These are phyloP conservation scores for Massarina eburnea DNA, from an alignment of 2,329 filamentous ascomycete species.

Conservation along the genomic window DNA sequence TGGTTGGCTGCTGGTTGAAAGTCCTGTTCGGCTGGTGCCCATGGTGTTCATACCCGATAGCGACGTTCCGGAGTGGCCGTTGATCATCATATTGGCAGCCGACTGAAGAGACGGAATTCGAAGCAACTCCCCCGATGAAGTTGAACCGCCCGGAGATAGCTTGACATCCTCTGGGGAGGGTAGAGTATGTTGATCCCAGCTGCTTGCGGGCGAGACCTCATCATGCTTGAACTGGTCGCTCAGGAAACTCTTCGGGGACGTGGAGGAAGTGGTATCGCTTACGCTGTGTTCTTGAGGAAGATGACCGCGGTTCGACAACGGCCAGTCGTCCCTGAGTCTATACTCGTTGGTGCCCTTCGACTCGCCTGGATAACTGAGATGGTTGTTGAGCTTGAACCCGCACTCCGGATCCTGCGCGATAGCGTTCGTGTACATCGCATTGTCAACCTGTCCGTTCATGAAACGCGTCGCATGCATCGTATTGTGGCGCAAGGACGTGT, in stretches of 20 bases:
- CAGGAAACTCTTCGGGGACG: constrained; percentile 24
- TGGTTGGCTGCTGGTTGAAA: too few relatives aligned
- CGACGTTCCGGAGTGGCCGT: neutral
- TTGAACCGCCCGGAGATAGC: neutral
- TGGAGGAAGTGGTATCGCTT: constrained; percentile 8
- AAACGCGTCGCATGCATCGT: too few relatives aligned
- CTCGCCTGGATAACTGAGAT: constrained; percentile 4
- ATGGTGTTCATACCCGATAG: neutral
- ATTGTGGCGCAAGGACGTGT: too few relatives aligned
- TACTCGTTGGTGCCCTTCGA: constrained; percentile 2
- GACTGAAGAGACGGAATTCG: neutral
- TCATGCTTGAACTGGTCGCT: constrained; percentile 14
- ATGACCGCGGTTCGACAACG: neutral
- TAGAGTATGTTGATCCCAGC: constrained; percentile 5
- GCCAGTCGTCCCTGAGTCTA: constrained; percentile 2
- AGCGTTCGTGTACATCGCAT: too few relatives aligned
- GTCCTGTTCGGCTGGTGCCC: neutral
- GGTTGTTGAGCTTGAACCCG: constrained; percentile 1
- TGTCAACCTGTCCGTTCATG: too few relatives aligned
- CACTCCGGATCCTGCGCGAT: too few relatives aligned
- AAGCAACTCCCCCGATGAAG: neutral
- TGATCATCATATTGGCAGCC: neutral
- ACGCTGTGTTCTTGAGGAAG: constrained; percentile 3
- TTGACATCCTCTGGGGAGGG: constrained; percentile 3
- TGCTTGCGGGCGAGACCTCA: constrained; percentile 8